These are phyloP conservation scores for Teratosphaeria viscida DNA, from an alignment of 2,329 filamentous ascomycete species.

Conservation along the genomic window DNA sequence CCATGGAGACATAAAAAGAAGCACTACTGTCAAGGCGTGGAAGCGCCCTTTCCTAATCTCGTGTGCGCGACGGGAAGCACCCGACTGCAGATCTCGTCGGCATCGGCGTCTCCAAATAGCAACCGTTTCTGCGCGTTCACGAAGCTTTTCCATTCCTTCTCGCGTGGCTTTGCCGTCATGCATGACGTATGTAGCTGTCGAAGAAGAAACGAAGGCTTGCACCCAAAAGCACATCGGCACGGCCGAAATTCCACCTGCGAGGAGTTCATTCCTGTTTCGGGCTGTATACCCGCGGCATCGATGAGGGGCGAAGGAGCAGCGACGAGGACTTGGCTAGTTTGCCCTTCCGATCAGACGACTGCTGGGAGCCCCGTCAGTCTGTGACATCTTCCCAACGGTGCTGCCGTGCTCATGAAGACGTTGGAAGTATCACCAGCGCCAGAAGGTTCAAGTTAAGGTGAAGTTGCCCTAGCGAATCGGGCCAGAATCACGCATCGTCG, in stretches of 20 bases:
- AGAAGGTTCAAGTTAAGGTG: background rate
- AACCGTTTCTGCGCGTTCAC: background rate
- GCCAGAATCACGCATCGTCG: background rate
- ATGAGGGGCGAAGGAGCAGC: background rate
- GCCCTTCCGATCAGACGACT: background rate
- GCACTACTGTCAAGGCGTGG: background rate
- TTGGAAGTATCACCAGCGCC: background rate
- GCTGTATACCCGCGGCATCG: no score
- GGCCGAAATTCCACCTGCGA: background rate
- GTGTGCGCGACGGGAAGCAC: background rate
- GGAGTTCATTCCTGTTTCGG: background rate
- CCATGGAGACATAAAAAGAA: background rate
- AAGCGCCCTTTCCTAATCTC: background rate
- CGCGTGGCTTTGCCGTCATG: background rate
- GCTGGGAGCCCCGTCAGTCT: background rate
- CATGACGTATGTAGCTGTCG: background rate
- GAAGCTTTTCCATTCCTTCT: background rate
- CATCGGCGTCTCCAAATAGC: background rate
- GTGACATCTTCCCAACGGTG: background rate
- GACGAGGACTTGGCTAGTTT: background rate
- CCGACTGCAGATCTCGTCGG: background rate
- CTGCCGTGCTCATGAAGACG: background rate
- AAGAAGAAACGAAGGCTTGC: background rate
- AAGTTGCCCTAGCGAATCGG: background rate
- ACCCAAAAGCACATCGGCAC: background rate